Evolutionary conservation across 2,329 filamentous ascomycete genomes (phyloP), one percentile per base, ranked within the genome.

Genomic region (Colletotrichum cuscutae): DNA sequence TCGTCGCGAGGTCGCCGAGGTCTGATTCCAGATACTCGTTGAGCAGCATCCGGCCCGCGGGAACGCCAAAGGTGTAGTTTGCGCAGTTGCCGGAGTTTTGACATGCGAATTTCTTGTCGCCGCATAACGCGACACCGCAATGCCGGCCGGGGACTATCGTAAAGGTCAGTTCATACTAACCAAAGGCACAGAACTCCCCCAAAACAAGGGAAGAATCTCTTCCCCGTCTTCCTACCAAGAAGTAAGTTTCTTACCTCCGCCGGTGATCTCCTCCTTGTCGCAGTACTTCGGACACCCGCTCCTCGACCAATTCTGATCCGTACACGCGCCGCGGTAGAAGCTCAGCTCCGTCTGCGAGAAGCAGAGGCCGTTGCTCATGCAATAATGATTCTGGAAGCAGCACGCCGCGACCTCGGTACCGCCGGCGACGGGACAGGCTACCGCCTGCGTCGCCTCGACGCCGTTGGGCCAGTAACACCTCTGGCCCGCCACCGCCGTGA

Each of bases 361-460:
- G n/a, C 72, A 74, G n/a, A 68, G 60, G 5, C 72, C 72, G 69
- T 74, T 74, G 54, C 54, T 65, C 68, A 68, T 72, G 49, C 72
- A 74, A 7, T 74, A 74, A 5, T 72, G 46, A 9, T 42, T 67
- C 53, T 22, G 26, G 30, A 68, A 72, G n/a, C 72, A 74, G 59
- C 72, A 74, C 26, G 68, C 52, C 3, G 67, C 68, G 54, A 37
- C 63, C 22, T 60, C 68, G 24, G 71, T 70, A 28, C 66, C 70
- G 5, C 46, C 28, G 13, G 28, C 42, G 2, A 70, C 66, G 11
- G 66, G 15, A 26, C 70, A 72, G 0, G 65, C 30, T n/a, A 46
- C 24, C 19, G 60, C 19, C 4, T 8, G 26, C 3, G 15, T 56
- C 13, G 35, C 60, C 7, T 5, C 6, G 4, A 9, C 30, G 22